Conservation (phyloP, 768 basidiomycete genomes). For the Boletus fagicola region DNA sequence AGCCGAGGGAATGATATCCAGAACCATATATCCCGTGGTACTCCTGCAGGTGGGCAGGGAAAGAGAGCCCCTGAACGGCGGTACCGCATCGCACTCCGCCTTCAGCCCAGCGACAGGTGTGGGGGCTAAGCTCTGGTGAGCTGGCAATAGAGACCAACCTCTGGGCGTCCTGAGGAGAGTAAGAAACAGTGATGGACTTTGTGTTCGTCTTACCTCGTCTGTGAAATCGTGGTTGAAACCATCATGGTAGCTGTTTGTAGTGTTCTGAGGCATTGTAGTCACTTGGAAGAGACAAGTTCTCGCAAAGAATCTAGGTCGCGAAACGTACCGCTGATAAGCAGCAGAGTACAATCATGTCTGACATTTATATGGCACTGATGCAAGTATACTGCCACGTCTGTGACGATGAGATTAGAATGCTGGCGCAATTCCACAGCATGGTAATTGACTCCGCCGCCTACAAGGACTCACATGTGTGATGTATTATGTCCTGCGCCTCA, state of each 20-base stretch:
- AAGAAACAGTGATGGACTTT: not conserved
- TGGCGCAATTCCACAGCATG: slow-evolving; percentile 25
- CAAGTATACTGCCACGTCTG: not conserved
- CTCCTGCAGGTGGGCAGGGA: slow-evolving; percentile 21
- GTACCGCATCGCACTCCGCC: slow-evolving; percentile 10
- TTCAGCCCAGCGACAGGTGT: slow-evolving; percentile 26
- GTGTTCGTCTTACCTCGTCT: slow-evolving; percentile 23
- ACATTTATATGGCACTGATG: slow-evolving; percentile 22
- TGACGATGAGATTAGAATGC: not conserved
- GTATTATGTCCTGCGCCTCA: slow-evolving; percentile 2
- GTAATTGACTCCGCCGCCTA: slow-evolving; percentile 13
- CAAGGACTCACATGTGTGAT: slow-evolving; percentile 16
- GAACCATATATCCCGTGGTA: slow-evolving; percentile 18
- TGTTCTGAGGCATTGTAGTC: slow-evolving; percentile 21
- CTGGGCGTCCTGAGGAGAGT: slow-evolving; percentile 22
- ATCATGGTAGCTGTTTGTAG: slow-evolving; percentile 12
- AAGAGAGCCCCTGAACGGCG: slow-evolving; percentile 17
- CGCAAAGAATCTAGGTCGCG: not conserved
- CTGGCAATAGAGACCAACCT: slow-evolving; percentile 28
- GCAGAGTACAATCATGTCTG: not conserved
- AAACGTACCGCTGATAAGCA: slow-evolving; percentile 2
- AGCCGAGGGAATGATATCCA: slow-evolving; percentile 5
- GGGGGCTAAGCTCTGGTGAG: slow-evolving; percentile 27
- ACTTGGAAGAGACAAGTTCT: not conserved
- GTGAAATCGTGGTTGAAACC: slow-evolving; percentile 33